These are phyloP conservation scores for Eucalyptus sp. DNA, from an alignment of 345 rosid genomes.

Conservation along the genomic window DNA sequence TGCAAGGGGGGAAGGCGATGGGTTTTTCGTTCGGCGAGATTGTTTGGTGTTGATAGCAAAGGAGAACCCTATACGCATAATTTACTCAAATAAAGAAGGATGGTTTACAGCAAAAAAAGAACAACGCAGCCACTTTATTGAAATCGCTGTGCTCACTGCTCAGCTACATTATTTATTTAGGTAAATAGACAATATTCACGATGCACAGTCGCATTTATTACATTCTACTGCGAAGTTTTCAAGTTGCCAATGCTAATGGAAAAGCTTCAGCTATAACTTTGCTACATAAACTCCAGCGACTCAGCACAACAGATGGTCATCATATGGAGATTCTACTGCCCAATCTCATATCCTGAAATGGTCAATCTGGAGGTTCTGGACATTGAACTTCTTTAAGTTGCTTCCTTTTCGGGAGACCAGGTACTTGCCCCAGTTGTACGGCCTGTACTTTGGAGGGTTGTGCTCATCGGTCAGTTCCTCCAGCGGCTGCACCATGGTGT, in stretches of 20 bases:
- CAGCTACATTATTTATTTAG: not conserved
- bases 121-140: not conserved
- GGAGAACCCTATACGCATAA: not conserved
- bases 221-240: not conserved
- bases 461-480: slow-evolving; percentile 30
- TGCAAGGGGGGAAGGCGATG: not conserved
- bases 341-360: slow-evolving; percentile 29
- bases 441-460: slow-evolving; percentile 22
- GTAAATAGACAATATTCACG: not conserved
- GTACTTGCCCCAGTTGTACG: slow-evolving; percentile 71
- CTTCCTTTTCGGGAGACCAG: slow-evolving; percentile 36
- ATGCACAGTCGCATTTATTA: not conserved
- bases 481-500: slow-evolving; percentile 43
- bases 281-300: not conserved
- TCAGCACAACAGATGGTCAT: not conserved
- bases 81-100: not conserved
- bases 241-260: not conserved
- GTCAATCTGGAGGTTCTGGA: not conserved
- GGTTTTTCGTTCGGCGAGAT: not conserved
- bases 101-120: not conserved
- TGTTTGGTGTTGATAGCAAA: not conserved
- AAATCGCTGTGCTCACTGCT: not conserved
- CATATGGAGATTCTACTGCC: not conserved
- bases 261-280: not conserved
- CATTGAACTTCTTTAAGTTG: slow-evolving; percentile 44